Conservation (phyloP, 345 rosid species). For the Sonneratia alba region DNA sequence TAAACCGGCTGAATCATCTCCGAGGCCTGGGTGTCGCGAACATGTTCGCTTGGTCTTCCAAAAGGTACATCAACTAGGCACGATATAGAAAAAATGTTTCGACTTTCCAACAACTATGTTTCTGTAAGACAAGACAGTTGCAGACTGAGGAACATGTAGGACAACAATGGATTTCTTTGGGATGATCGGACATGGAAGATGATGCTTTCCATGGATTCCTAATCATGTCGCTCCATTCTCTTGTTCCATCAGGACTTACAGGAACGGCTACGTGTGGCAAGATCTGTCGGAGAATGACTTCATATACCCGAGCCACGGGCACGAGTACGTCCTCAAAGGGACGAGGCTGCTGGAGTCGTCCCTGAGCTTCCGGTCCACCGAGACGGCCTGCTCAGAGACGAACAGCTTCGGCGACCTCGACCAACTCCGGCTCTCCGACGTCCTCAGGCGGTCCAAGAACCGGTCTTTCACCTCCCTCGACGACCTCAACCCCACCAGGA, state of each 20-base stretch:
- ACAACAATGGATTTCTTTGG: too few species aligned
- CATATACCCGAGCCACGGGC: conserved; percentile 45
- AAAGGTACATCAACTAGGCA: conserved; percentile 24
- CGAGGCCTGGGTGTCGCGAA: conserved; percentile 52
- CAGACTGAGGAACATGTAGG: too few species aligned
- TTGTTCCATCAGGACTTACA: conserved; percentile 31
- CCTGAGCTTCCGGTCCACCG: conserved; percentile 19
- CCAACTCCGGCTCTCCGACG: conserved; percentile 14
- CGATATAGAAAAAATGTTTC: too few species aligned
- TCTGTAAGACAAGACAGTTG: too few species aligned
- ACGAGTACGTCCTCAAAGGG: conserved; percentile 62
- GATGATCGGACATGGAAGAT: too few species aligned
- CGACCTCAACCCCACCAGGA: conserved; percentile 12
- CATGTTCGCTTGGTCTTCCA: conserved; percentile 58
- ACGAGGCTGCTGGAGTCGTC: conserved; percentile 32
- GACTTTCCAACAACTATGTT: too few species aligned
- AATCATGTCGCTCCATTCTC: too few species aligned
- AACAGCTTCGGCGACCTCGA: conserved; percentile 14
- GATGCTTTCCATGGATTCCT: too few species aligned
- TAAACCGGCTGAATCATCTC: conserved; percentile 33
- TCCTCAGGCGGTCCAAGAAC: conserved; percentile 8
- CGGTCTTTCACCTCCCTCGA: conserved; percentile 7
- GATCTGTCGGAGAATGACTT: conserved; percentile 48
- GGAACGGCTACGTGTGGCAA: conserved; percentile 63
- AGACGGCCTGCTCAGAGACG: conserved; percentile 20